phyloP scores from a whole-genome alignment of 805 yeast species.

The Yamadazyma scolyti region DNA sequence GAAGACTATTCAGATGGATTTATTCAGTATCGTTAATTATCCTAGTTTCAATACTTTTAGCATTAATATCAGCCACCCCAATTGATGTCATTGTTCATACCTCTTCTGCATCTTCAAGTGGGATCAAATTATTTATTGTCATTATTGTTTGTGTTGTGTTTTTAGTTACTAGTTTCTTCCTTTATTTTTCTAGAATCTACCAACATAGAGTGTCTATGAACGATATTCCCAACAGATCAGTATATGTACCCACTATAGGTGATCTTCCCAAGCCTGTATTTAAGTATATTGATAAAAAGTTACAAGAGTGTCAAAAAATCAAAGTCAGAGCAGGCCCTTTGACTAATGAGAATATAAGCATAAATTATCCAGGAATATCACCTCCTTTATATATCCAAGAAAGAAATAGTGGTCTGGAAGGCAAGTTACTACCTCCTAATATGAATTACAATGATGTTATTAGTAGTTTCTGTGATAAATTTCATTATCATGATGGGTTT shows the following conservation, averaged over 20 bases:
- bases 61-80: constrained; percentile 68
- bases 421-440: constrained; percentile 22
- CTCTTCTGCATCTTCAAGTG: constrained; percentile 52
- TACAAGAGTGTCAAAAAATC: constrained; percentile 28
- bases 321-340: constrained; percentile 35
- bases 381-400: constrained; percentile 39
- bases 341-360: constrained; percentile 14
- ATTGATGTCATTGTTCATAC: constrained; percentile 71
- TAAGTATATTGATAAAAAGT: constrained; percentile 20
- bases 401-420: constrained; percentile 20
- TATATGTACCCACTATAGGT: constrained; percentile 62
- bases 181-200: constrained; percentile 59
- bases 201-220: constrained; percentile 55
- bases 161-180: constrained; percentile 43
- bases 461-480: constrained; percentile 56
- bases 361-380: constrained; percentile 38
- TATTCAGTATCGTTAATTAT: constrained; percentile 25
- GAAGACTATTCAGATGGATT: constrained; percentile 22
- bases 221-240: constrained; percentile 66
- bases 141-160: constrained; percentile 66
- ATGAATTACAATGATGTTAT: constrained; percentile 50
- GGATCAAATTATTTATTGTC: constrained; percentile 77
- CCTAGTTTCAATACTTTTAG: constrained; percentile 32
- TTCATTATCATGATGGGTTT: constrained; percentile 27
- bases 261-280: constrained; percentile 39